Conservation (phyloP, 768 basidiomycete genomes). For the Rossbeevera mucosa region DNA sequence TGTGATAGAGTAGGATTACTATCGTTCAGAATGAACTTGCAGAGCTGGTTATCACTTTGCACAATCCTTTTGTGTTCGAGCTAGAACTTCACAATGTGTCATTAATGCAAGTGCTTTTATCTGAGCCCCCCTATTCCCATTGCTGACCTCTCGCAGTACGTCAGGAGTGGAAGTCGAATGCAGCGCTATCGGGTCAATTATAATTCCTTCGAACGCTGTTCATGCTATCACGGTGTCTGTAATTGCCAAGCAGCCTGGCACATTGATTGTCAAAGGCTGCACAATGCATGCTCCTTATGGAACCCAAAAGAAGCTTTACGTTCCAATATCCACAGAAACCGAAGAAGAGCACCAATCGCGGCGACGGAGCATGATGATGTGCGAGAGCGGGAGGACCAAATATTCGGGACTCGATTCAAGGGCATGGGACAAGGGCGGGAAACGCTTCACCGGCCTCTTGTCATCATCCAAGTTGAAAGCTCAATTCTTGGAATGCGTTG, state of each 20-base stretch:
- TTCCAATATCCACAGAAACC: conserved; percentile 68
- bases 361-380: conserved; percentile 54
- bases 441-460: conserved; percentile 33
- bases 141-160: conserved; percentile 49
- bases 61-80: conserved; percentile 91
- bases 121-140: background rate
- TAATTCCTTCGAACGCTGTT: conserved; percentile 69
- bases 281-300: conserved; percentile 74
- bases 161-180: conserved; percentile 74
- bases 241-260: conserved; percentile 59
- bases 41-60: conserved; percentile 79
- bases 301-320: conserved; percentile 60
- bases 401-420: conserved; percentile 68
- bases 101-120: conserved; percentile 55
- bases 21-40: conserved; percentile 80
- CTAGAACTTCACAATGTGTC: conserved; percentile 79
- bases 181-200: conserved; percentile 49
- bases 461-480: conserved; percentile 25
- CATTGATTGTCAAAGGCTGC: conserved; percentile 72
- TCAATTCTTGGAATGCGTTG: conserved; percentile 73
- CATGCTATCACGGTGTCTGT: conserved; percentile 72
- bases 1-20: conserved; percentile 48
- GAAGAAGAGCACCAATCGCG: conserved; percentile 61
- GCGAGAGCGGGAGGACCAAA: conserved; percentile 70
- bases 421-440: conserved; percentile 50